phyloP scores from a whole-genome alignment of 148 eudicot genomes.

The Rhododendron kiyosumense region DNA sequence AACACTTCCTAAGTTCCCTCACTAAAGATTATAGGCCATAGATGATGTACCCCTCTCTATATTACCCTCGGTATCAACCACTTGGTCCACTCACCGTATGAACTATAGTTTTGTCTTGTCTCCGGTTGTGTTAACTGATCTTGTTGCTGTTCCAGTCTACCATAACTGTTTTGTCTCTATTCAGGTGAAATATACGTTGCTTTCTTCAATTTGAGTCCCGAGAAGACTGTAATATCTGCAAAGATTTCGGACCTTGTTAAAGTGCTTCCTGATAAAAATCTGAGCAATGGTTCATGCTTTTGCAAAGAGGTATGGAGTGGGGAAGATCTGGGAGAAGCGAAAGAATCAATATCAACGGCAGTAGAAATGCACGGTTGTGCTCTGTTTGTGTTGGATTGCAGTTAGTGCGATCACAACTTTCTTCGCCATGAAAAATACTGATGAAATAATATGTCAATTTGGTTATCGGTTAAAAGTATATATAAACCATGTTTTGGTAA shows the following conservation, averaged over 20 bases:
- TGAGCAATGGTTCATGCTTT: constrained; percentile 25
- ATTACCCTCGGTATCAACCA: not conserved
- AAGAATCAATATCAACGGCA: constrained; percentile 34
- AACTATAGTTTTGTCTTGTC: not conserved
- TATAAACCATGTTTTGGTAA: not conserved
- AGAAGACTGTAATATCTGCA: constrained; percentile 44
- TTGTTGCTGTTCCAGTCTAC: not conserved
- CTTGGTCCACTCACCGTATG: not conserved
- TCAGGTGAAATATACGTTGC: constrained; percentile 81
- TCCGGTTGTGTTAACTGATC: not conserved
- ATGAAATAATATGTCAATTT: not conserved
- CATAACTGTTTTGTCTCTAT: not conserved
- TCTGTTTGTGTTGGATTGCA: constrained; percentile 32
- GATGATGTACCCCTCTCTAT: not conserved
- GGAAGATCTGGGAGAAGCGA: constrained; percentile 29
- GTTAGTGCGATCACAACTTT: not conserved
- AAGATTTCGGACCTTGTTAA: constrained; percentile 40
- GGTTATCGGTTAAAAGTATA: not conserved
- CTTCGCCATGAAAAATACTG: not conserved
- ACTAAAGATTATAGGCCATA: not conserved
- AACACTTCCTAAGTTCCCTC: not conserved
- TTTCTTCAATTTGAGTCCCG: constrained; percentile 60
- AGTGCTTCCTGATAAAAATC: constrained; percentile 37
- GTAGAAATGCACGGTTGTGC: constrained; percentile 73
- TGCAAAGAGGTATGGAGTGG: constrained; percentile 74